phyloP scores from a whole-genome alignment of 139 green algal genomes.

The Protoeuglena noctilucae region DNA sequence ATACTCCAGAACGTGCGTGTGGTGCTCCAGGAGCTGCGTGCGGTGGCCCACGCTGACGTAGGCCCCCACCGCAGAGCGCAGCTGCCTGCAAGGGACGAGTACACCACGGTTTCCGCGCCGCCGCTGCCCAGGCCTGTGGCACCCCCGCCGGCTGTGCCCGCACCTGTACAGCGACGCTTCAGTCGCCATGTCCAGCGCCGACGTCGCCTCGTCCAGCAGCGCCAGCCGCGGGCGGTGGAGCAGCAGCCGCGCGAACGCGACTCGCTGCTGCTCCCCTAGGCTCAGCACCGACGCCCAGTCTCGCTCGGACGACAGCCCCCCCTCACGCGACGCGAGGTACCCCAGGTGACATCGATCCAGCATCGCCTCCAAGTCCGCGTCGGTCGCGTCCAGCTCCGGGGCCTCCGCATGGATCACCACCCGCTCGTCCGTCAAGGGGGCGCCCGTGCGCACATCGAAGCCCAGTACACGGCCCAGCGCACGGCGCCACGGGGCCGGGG shows the following conservation, averaged over 20 bases:
- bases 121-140: no score
- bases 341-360: not conserved
- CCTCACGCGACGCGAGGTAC: slow-evolving; percentile 1
- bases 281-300: slow-evolving; percentile 47
- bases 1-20: slow-evolving; percentile 52
- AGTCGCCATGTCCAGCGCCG: slow-evolving; percentile 38
- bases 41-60: slow-evolving; percentile 30
- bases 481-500: no score
- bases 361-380: not conserved
- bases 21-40: slow-evolving; percentile 39
- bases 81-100: no score
- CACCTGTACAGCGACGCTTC: slow-evolving; percentile 46
- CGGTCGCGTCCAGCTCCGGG: not conserved
- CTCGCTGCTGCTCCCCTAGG: slow-evolving; percentile 73
- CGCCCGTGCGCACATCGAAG: no score
- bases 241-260: slow-evolving; percentile 66
- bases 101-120: no score
- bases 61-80: slow-evolving; percentile 18
- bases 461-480: no score
- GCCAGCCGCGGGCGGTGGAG: slow-evolving; percentile 34
- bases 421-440: not conserved
- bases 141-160: slow-evolving; percentile 16
- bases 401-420: not conserved
- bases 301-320: slow-evolving; percentile 41
- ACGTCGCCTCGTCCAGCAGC: slow-evolving; percentile 60